These are phyloP conservation scores for Nelumbo lutea DNA, from an alignment of 164 flowering plant species.

Conservation along the genomic window DNA sequence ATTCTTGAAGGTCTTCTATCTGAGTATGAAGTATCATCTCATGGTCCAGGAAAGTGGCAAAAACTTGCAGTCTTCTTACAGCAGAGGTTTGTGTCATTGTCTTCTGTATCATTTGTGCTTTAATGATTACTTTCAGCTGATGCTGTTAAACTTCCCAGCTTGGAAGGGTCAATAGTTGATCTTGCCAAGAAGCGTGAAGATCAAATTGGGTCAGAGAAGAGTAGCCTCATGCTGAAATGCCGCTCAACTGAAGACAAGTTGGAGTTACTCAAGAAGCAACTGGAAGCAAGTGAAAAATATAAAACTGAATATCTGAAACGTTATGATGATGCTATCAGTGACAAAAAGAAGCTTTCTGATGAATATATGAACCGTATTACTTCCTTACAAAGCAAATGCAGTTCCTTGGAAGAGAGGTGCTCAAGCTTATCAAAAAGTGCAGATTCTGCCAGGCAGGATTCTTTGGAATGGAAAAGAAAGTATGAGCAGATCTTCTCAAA, in stretches of 20 bases:
- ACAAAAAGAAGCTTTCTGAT: constrained; percentile 74
- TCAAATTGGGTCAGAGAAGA: constrained; percentile 71
- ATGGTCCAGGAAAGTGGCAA: constrained; percentile 95
- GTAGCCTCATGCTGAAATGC: constrained; percentile 63
- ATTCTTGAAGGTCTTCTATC: constrained; percentile 74
- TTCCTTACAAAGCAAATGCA: constrained; percentile 64
- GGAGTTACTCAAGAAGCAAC: constrained; percentile 68
- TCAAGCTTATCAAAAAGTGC: constrained; percentile 48
- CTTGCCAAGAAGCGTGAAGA: constrained; percentile 70
- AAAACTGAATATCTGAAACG: constrained; percentile 84
- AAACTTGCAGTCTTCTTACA: constrained; percentile 65
- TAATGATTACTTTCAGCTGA: constrained; percentile 4
- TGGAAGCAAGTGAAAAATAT: constrained; percentile 73
- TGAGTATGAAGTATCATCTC: constrained; percentile 70
- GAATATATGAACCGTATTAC: constrained; percentile 74
- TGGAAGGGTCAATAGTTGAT: constrained; percentile 83
- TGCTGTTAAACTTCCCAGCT: constrained; percentile 38
- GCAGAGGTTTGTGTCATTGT: constrained; percentile 53
- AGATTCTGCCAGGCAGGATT: constrained; percentile 61
- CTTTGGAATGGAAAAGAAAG: constrained; percentile 82
- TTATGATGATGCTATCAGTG: constrained; percentile 84
- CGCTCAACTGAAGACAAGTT: constrained; percentile 78
- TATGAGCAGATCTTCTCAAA: constrained; percentile 58
- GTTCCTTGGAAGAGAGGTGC: constrained; percentile 73
- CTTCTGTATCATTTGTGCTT: not conserved